These are phyloP conservation scores for Yarrowia galli DNA, from an alignment of 1,139 yeast genomes.

Conservation along the genomic window DNA sequence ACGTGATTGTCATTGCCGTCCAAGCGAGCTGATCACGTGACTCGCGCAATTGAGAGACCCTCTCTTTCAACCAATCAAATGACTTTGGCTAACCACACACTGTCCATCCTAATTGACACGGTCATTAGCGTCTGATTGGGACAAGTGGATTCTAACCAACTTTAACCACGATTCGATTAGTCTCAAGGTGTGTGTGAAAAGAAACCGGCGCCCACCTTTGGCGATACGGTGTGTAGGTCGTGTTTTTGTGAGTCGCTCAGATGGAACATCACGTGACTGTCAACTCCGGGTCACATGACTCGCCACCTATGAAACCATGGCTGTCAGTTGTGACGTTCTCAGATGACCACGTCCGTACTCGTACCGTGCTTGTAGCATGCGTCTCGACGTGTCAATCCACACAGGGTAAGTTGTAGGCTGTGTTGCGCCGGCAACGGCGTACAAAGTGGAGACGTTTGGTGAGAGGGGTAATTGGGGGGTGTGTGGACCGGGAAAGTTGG, in stretches of 20 bases:
- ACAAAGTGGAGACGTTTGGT: neutral
- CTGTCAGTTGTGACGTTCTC: too few relatives aligned
- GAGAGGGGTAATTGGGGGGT: neutral
- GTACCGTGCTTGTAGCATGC: neutral
- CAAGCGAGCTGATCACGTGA: neutral
- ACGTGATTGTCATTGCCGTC: too few relatives aligned
- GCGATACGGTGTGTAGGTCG: too few relatives aligned
- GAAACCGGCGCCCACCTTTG: too few relatives aligned
- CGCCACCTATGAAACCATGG: neutral
- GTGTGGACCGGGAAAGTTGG: too few relatives aligned
- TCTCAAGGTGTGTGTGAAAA: neutral
- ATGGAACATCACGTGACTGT: too few relatives aligned
- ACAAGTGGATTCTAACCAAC: neutral
- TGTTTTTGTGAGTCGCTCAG: too few relatives aligned
- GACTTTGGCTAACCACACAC: neutral
- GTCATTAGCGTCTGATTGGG: neutral
- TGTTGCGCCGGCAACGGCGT: neutral
- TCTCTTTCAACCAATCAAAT: neutral
- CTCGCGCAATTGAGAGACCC: too few relatives aligned
- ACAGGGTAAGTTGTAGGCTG: conserved; percentile 5
- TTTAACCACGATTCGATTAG: conserved; percentile 6
- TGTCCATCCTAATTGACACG: neutral
- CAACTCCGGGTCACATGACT: neutral
- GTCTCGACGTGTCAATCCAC: conserved; percentile 19
- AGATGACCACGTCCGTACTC: neutral